Conservation (phyloP, 2,329 filamentous ascomycete genomes). For the Helotiales sp. region DNA sequence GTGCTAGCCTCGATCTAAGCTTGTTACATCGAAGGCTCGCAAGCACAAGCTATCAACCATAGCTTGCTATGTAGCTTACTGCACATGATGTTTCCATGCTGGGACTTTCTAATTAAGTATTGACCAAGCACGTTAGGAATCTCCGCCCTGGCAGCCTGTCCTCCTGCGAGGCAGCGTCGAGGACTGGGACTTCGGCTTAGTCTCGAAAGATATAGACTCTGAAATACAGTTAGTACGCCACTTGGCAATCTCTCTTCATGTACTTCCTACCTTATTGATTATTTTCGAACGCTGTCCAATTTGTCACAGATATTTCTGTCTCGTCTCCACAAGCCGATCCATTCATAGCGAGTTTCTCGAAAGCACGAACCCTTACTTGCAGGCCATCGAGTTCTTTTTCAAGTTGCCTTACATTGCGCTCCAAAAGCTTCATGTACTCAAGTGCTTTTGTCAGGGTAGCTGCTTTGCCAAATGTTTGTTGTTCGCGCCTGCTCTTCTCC, state of each 20-base stretch:
- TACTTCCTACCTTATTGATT: constrained; percentile 14
- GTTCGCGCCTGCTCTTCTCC: constrained; percentile 5
- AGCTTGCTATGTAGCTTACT: too few relatives aligned
- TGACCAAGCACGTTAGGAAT: background rate
- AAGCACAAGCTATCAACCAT: too few relatives aligned
- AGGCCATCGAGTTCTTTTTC: constrained; percentile 15
- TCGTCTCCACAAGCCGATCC: constrained; percentile 9
- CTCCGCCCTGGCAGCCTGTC: background rate
- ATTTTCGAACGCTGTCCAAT: constrained; percentile 15
- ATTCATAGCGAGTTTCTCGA: constrained; percentile 20
- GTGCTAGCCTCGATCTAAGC: too few relatives aligned
- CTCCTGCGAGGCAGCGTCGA: background rate
- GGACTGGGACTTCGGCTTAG: background rate
- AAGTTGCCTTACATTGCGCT: constrained; percentile 18
- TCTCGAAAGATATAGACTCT: background rate
- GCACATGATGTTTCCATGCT: background rate
- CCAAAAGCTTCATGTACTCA: constrained; percentile 26
- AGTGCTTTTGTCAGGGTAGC: constrained; percentile 23
- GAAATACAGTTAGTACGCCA: background rate
- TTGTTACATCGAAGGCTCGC: too few relatives aligned
- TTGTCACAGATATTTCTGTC: background rate
- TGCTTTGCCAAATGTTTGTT: constrained; percentile 26
- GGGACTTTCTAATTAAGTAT: too few relatives aligned
- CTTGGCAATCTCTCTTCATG: background rate
- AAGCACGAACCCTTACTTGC: constrained; percentile 17